Evolutionary conservation across 1,284 basidiomycete species (phyloP).

Genomic region (Caloboletus firmus): DNA sequence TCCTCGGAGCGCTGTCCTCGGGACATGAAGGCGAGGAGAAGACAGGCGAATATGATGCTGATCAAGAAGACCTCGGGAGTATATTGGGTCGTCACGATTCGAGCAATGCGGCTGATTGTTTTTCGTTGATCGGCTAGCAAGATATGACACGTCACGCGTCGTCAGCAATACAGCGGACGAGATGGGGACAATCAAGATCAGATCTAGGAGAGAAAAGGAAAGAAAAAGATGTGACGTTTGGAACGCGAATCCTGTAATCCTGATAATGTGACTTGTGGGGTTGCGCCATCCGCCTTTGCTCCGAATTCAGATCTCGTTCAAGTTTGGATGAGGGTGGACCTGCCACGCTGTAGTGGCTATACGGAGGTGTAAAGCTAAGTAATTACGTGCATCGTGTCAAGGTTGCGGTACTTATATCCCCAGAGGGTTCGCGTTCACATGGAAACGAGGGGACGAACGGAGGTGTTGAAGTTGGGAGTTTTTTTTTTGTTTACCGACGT

Average conservation of each 20-base stretch:
- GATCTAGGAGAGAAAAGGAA: neutral
- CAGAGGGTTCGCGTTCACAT: too few relatives aligned
- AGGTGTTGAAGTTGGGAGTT: too few relatives aligned
- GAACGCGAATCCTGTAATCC: neutral
- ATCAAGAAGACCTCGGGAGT: slow-evolving; percentile 4
- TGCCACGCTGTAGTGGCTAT: too few relatives aligned
- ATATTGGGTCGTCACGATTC: neutral
- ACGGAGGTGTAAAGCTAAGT: too few relatives aligned
- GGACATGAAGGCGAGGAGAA: slow-evolving; percentile 4
- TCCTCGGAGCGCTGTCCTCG: neutral
- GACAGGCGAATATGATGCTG: neutral
- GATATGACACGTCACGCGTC: neutral
- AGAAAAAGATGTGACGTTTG: neutral
- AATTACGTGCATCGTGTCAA: too few relatives aligned
- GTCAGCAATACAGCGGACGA: neutral
- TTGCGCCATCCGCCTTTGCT: neutral
- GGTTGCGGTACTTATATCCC: too few relatives aligned
- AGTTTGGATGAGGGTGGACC: too few relatives aligned
- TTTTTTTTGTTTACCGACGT: too few relatives aligned
- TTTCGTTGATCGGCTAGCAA: neutral
- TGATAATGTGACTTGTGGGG: neutral
- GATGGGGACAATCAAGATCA: neutral
- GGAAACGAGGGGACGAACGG: too few relatives aligned
- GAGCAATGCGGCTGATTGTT: neutral
- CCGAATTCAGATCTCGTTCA: too few relatives aligned